These are phyloP conservation scores for Lindgomyces ingoldianus DNA, from an alignment of 495 filamentous ascomycete genomes.

Conservation along the genomic window DNA sequence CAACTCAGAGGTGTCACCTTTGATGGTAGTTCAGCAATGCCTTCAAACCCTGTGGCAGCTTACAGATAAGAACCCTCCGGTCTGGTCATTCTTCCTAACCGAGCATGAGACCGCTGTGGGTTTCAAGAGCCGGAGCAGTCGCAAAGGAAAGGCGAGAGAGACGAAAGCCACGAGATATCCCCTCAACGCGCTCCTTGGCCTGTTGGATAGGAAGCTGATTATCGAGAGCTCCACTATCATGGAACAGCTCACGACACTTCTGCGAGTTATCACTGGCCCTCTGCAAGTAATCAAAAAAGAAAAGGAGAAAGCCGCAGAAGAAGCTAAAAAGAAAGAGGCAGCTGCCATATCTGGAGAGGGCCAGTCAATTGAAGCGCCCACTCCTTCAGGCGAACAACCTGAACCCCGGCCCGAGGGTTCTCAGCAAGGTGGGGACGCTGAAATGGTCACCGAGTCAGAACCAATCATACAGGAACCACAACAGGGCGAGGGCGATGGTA, in stretches of 20 bases:
- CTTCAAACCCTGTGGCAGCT: constrained; percentile 78
- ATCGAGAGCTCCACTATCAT: constrained; percentile 95
- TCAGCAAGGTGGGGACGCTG: constrained; percentile 36
- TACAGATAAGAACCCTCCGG: constrained; percentile 76
- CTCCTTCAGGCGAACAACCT: constrained; percentile 3
- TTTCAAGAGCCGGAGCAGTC: constrained; percentile 72
- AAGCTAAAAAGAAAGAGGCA: constrained; percentile 60
- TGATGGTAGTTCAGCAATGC: constrained; percentile 95
- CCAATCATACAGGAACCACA: constrained; percentile 10
- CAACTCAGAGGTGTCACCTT: constrained; percentile 76
- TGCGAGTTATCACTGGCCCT: constrained; percentile 86
- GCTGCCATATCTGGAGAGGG: constrained; percentile 43
- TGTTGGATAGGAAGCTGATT: constrained; percentile 87
- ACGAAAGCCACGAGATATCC: constrained; percentile 82
- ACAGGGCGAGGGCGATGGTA: constrained; percentile 35
- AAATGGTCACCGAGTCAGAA: constrained; percentile 40
- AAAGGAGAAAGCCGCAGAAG: constrained; percentile 55
- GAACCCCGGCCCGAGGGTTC: constrained; percentile 10
- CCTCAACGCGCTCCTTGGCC: constrained; percentile 81
- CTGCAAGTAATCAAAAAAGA: constrained; percentile 83
- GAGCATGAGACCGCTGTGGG: constrained; percentile 80
- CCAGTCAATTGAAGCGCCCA: constrained; percentile 1
- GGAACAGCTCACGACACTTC: constrained; percentile 83
- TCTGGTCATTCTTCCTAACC: constrained; percentile 90
- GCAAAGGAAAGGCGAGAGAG: constrained; percentile 75